phyloP scores from a whole-genome alignment of 2,329 filamentous ascomycete genomes.

The Fusarium keratoplasticum region DNA sequence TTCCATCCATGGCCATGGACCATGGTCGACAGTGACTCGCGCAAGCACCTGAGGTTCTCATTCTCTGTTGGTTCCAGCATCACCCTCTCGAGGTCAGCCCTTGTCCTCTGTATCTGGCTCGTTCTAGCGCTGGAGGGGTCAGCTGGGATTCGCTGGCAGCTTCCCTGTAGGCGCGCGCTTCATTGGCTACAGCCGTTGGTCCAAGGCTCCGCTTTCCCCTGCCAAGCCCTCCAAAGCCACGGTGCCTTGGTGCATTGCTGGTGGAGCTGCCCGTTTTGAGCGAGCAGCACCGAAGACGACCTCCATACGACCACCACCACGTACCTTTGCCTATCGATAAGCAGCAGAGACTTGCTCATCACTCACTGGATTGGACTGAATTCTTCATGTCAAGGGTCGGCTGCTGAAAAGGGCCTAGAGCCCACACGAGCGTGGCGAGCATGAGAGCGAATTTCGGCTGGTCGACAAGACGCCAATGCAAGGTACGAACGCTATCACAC shows the following conservation, averaged over 20 bases:
- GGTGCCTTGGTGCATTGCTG: constrained; percentile 10
- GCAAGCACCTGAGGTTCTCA: constrained; percentile 14
- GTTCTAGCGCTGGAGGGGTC: constrained; percentile 16
- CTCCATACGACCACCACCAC: not conserved
- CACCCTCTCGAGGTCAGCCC: constrained; percentile 7
- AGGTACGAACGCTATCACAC: constrained; percentile 38
- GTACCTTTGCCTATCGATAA: constrained; percentile 28
- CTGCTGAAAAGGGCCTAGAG: constrained; percentile 28
- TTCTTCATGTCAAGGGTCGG: constrained; percentile 14
- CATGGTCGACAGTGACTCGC: constrained; percentile 9
- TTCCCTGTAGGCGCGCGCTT: constrained; percentile 31
- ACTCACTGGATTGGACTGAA: constrained; percentile 29
- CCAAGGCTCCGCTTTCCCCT: constrained; percentile 25
- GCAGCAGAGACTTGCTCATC: not conserved
- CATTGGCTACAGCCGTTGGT: constrained; percentile 33
- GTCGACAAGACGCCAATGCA: constrained; percentile 31
- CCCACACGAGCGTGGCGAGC: constrained; percentile 27
- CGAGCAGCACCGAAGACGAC: constrained; percentile 17
- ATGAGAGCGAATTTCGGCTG: constrained; percentile 1
- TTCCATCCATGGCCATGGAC: not conserved
- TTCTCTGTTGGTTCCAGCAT: constrained; percentile 22
- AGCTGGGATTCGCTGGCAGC: constrained; percentile 27
- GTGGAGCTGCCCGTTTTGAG: constrained; percentile 19
- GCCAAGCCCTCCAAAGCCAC: constrained; percentile 33
- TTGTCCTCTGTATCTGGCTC: constrained; percentile 25